Evolutionary conservation across 192 early-diverging fungal species (phyloP).

Genomic region (Piromyces finnis): DNA sequence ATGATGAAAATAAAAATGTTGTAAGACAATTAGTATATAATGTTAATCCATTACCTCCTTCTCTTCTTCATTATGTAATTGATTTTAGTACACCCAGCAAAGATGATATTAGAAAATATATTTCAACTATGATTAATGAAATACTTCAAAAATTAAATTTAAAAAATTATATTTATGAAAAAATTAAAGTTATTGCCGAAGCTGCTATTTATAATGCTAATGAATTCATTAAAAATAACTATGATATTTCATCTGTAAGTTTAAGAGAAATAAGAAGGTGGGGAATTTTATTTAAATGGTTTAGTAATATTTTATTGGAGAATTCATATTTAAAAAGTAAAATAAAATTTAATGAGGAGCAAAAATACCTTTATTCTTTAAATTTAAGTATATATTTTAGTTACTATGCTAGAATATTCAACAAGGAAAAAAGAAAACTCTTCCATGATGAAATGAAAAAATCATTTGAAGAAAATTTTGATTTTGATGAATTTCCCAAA

Average conservation of each 20-base stretch:
- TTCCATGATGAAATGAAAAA: background rate
- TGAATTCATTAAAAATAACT: background rate
- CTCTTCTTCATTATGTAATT: background rate
- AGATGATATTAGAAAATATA: background rate
- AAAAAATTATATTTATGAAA: background rate
- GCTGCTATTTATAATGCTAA: background rate
- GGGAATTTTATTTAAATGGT: background rate
- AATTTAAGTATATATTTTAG: background rate
- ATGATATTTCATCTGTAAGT: background rate
- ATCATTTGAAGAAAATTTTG: background rate
- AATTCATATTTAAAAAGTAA: background rate
- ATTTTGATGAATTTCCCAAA: background rate
- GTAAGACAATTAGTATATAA: background rate
- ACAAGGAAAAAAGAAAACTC: background rate
- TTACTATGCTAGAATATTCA: background rate
- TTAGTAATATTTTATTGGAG: background rate
- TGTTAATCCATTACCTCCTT: background rate
- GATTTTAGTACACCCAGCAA: background rate
- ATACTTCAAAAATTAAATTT: background rate
- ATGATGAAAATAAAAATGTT: background rate
- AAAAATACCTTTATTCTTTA: background rate
- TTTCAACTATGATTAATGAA: background rate
- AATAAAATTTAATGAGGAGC: background rate
- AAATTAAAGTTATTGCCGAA: background rate
- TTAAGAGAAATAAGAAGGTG: background rate